phyloP scores from a whole-genome alignment of 2,329 filamentous ascomycete genomes.

The Beauveria bassiana region DNA sequence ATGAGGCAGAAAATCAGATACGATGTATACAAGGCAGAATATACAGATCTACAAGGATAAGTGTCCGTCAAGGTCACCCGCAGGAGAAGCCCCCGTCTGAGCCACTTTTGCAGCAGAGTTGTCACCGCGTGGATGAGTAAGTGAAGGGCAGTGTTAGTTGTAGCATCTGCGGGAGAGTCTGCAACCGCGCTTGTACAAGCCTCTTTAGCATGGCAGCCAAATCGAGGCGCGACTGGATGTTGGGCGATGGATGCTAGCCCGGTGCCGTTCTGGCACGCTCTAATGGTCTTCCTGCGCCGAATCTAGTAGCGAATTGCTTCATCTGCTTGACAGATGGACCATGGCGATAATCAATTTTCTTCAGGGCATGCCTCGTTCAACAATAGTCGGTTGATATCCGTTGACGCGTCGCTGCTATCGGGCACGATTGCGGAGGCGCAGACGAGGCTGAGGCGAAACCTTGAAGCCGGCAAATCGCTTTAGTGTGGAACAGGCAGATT shows the following conservation, averaged over 20 bases:
- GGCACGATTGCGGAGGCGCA: not conserved
- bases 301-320: not conserved
- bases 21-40: not conserved
- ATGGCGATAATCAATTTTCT: not conserved
- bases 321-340: not conserved
- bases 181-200: no score
- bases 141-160: not conserved
- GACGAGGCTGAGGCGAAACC: not conserved
- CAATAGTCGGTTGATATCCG: not conserved
- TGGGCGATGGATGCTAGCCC: not conserved
- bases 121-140: not conserved
- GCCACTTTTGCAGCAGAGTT: not conserved
- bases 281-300: not conserved
- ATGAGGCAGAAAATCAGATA: not conserved
- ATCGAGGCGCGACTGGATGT: not conserved
- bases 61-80: constrained; percentile 5
- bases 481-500: not conserved
- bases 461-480: not conserved
- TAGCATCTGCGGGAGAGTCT: no score
- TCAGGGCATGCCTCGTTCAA: not conserved
- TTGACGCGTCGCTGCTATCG: not conserved
- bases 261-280: not conserved
- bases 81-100: not conserved
- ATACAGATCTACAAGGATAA: not conserved
- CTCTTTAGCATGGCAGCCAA: not conserved